A percentile compares a stretch with the other conserved stretches of the same genome.
Evolutionary conservation across 176 grass and related monocot species (phyloP).

Genomic region (Zoysia japonica): DNA sequence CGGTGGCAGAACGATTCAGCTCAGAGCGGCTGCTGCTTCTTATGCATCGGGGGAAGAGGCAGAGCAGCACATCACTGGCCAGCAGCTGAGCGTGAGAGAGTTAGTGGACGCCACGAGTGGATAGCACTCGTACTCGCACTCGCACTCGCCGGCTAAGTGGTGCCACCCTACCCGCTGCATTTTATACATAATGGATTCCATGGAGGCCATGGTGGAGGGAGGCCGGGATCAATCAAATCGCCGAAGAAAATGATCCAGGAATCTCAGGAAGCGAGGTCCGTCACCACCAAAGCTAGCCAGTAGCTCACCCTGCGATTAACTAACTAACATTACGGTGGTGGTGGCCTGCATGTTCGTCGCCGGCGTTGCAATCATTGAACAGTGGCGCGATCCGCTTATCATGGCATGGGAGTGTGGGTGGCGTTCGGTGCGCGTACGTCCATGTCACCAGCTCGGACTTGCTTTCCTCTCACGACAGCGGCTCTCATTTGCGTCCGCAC

Average conservation of each 20-base stretch:
- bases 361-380: conserved; percentile 46
- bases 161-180: conserved; percentile 43
- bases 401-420: conserved; percentile 25
- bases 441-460: conserved; percentile 17
- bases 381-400: background rate
- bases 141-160: background rate
- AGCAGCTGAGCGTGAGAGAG: background rate
- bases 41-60: conserved; percentile 21
- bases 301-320: background rate
- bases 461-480: conserved; percentile 43
- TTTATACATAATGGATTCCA: conserved; percentile 50
- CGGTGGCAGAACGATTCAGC: background rate
- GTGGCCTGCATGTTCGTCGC: conserved; percentile 28
- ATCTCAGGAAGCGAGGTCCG: conserved; percentile 19
- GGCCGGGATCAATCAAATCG: background rate
- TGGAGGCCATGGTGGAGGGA: background rate
- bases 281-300: background rate
- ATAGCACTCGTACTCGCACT: conserved; percentile 29
- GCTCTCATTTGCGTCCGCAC: background rate
- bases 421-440: conserved; percentile 51
- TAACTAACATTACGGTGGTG: background rate
- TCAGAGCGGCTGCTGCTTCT: conserved; percentile 25
- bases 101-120: conserved; percentile 41
- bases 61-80: background rate
- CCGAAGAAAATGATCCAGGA: conserved; percentile 4